phyloP scores from a whole-genome alignment of 805 yeast species.

The Debaryomyces hansenii region DNA sequence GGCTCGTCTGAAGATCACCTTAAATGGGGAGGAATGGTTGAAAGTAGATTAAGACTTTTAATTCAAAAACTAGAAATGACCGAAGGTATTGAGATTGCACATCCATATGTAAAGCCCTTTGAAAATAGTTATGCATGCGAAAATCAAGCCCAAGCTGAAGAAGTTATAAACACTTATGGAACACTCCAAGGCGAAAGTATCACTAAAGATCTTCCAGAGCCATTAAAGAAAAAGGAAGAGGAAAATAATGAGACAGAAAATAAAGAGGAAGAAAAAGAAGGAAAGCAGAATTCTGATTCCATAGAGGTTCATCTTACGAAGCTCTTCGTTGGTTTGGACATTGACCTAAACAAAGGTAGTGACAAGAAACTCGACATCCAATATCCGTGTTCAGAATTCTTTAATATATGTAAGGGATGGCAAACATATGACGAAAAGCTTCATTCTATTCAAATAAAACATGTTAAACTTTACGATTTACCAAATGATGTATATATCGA shows the following conservation, averaged over 20 bases:
- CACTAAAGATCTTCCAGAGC: constrained; percentile 16
- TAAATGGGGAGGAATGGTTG: constrained; percentile 92
- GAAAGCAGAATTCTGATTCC: constrained; percentile 7
- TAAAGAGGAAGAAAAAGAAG: constrained; percentile 10
- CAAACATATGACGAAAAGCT: constrained; percentile 60
- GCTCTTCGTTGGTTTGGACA: constrained; percentile 75
- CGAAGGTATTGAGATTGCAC: constrained; percentile 78
- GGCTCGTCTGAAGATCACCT: constrained; percentile 78
- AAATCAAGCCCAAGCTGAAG: constrained; percentile 54
- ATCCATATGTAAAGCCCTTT: constrained; percentile 83
- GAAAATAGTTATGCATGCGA: constrained; percentile 47
- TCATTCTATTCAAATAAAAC: constrained; percentile 64
- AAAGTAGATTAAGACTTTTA: constrained; percentile 76
- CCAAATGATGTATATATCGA: constrained; percentile 80
- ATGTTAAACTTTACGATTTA: constrained; percentile 65
- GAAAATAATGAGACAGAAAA: neutral
- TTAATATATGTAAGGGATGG: constrained; percentile 75
- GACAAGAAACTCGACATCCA: constrained; percentile 70
- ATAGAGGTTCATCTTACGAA: constrained; percentile 61
- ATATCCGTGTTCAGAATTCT: constrained; percentile 88
- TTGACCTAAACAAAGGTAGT: constrained; percentile 48
- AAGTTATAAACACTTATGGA: constrained; percentile 63
- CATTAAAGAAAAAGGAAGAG: constrained; percentile 8
- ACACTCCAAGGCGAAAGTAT: constrained; percentile 53
- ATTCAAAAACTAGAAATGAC: constrained; percentile 81